Evolutionary conservation across 2,329 filamentous ascomycete species (phyloP), one percentile per base, ranked within the genome.

Genomic region (Colletotrichum australisinense): DNA sequence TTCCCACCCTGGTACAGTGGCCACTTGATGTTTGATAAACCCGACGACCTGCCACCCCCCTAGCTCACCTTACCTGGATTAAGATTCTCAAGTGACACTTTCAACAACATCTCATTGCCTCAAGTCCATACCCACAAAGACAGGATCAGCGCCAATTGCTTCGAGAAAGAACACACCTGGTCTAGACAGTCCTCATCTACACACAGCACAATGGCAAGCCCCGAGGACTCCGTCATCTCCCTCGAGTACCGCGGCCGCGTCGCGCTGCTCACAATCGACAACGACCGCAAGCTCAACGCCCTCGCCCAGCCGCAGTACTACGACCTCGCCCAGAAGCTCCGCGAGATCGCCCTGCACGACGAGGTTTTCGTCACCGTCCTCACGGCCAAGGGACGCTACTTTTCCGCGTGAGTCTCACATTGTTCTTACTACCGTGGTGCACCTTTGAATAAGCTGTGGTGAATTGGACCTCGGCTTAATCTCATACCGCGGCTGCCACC

Each of bases 321-420:
- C 82, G 88, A 91, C 35, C 88, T 98, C 55, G 91, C 93, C 1
- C 88, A 90, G 77, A 88, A 91, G 62, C 85, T 99, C 80, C 90
- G 93, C 71, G 92, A 98, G 80, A 88, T 98, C 62, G 95, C 95
- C 19, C 88, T 86, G 9, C 92, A 92, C 75, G 91, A 96, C 74
- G 94, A 97, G 76, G 91, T 98, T 73, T 94, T 89, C 79, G 91
- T 98, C 78, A 98, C 96, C 3, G 87, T 98, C 12, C 80, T 98
- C 4, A 94, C 95, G 0, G 97, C 91, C 78, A 95, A 91, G 72
- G 96, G 96, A n/a, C 88, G 90, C 8, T 92, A 86, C 80, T 98
- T 98, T 86, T 98, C 95, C 11, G 95, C 96, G 94, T 97, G 88
- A 78, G 90, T n/a, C n/a, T n/a, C n/a, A n/a, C n/a, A n/a, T n/a